Evolutionary conservation across 768 basidiomycete species (phyloP), one percentile per base, ranked within the genome.

Genomic region (Boletales sp.): DNA sequence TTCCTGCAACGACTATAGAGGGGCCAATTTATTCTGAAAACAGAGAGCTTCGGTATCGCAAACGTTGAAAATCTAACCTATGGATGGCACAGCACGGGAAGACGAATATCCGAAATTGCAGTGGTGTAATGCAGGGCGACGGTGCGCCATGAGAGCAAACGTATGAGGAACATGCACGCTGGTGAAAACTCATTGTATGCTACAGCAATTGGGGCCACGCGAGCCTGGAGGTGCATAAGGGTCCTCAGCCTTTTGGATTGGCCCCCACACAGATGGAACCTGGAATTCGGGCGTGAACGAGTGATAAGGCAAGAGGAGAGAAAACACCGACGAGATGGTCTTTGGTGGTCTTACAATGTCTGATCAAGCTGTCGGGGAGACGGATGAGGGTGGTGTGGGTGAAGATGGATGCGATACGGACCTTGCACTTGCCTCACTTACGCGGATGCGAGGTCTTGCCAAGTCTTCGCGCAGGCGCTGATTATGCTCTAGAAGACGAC

Each of bases 251-350:
- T 88, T 90, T 56, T 83, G 83, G n/a, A 95, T 85, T 19, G 90
- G 86, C 10, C 96, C 96, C 96, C 96, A 99, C 1, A 99, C 91
- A 17, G 90, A 93, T 21, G 94, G 94, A 43, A 95, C 87, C 88
- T 94, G 62, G 19, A 60, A 28, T 14, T 28, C 46, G 44, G 38
- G 55, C 34, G 57, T 62, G 45, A 62, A 60, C 33, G 52, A 56
- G 25, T 28, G 25, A 28, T 28, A 28, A 18, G 44, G 35, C 25
- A 47, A 35, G 33, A 33, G 1, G 54, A 37, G 19, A 36, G 51
- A 49, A 54, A 36, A 46, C 25, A 71, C 79, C 59, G 52, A 83
- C 82, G 44, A 86, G 79, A 57, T 81, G 80, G 62, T 90, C 87
- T 59, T 76, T 81, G 32, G 86, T 88, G 18, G 79, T 78, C 66